Conservation (phyloP, 176 grass and related monocot species). For the Juncus effusus region DNA sequence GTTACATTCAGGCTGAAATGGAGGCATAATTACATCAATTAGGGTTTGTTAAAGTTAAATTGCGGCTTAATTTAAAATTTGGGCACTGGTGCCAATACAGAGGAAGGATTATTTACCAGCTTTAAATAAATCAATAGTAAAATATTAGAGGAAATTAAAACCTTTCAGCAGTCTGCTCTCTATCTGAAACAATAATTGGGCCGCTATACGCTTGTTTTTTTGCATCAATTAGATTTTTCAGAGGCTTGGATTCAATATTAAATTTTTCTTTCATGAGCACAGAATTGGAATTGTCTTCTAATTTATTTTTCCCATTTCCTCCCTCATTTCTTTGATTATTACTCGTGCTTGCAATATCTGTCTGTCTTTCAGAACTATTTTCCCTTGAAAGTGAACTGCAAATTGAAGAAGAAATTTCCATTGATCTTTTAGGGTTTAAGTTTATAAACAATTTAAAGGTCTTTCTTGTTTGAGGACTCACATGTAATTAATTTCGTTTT, state of each 20-base stretch:
- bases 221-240: slow-evolving; percentile 47
- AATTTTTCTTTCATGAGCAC: slow-evolving; percentile 56
- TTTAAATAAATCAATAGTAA: slow-evolving; percentile 7
- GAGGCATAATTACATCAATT: too few relatives aligned
- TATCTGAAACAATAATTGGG: slow-evolving; percentile 52
- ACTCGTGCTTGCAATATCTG: slow-evolving; percentile 31
- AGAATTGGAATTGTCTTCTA: slow-evolving; percentile 44
- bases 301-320: slow-evolving; percentile 38
- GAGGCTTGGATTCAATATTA: slow-evolving; percentile 37
- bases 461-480: slow-evolving; percentile 30
- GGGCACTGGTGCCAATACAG: background rate
- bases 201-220: slow-evolving; percentile 63
- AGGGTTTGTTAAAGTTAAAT: too few relatives aligned
- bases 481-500: slow-evolving; percentile 48
- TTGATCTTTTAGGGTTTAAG: background rate
- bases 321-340: slow-evolving; percentile 38
- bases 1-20: too few relatives aligned
- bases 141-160: slow-evolving; percentile 29
- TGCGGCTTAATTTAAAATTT: too few relatives aligned
- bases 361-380: slow-evolving; percentile 28
- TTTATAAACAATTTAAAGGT: slow-evolving; percentile 3
- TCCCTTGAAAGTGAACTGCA: slow-evolving; percentile 21
- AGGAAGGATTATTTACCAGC: background rate
- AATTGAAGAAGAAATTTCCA: slow-evolving; percentile 5
- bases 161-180: slow-evolving; percentile 56